phyloP scores from a whole-genome alignment of 495 filamentous ascomycete genomes.

The Penicillium odoratum region DNA sequence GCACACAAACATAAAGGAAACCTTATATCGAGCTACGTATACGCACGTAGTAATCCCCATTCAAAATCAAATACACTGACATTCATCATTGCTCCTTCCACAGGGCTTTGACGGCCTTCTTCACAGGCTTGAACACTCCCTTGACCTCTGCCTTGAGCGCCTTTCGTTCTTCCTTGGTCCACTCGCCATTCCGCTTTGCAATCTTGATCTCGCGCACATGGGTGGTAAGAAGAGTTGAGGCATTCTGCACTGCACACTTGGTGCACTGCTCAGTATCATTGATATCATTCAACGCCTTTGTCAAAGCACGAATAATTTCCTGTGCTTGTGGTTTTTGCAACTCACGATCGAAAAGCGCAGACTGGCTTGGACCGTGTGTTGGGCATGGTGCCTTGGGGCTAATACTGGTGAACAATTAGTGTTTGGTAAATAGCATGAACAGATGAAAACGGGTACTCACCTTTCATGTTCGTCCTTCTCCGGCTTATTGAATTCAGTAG shows the following conservation, averaged over 20 bases:
- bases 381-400: conserved; percentile 7
- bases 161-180: conserved; percentile 21
- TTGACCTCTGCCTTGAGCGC: conserved; percentile 22
- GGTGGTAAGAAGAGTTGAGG: conserved; percentile 11
- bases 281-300: conserved; percentile 14
- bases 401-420: neutral
- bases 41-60: neutral
- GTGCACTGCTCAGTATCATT: conserved; percentile 18
- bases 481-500: neutral
- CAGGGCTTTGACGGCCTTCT: conserved; percentile 17
- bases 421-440: neutral
- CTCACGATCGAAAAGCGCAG: conserved; percentile 15
- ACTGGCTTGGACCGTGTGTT: conserved; percentile 16
- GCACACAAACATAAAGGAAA: too few relatives aligned
- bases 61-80: neutral
- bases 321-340: conserved; percentile 12
- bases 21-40: neutral
- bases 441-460: neutral
- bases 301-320: conserved; percentile 8
- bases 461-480: neutral
- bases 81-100: conserved; percentile 10
- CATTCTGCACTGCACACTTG: conserved; percentile 17
- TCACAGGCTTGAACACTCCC: conserved; percentile 11
- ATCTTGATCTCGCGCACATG: conserved; percentile 15
- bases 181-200: conserved; percentile 19